phyloP scores from a whole-genome alignment of 106 monocot genomes.

The Narthecium ossifragum region DNA sequence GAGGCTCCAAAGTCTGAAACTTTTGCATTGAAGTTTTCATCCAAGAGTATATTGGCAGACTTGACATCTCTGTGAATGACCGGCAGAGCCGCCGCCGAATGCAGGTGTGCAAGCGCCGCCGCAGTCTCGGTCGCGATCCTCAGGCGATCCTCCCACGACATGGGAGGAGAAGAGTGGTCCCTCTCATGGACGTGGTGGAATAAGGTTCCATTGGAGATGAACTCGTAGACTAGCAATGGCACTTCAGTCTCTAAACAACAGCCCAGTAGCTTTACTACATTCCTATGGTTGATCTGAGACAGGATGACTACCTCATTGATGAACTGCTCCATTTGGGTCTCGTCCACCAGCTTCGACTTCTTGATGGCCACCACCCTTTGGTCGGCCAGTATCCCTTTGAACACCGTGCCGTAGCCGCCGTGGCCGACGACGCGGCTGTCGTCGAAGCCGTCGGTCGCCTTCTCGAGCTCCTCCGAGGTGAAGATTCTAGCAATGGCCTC shows the following conservation, averaged over 20 bases:
- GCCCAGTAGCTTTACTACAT: conserved; percentile 37
- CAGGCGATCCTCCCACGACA: conserved; percentile 35
- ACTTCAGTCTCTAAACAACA: conserved; percentile 43
- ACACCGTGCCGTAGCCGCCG: conserved; percentile 48
- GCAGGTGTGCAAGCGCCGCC: conserved; percentile 31
- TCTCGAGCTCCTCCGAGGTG: conserved; percentile 25
- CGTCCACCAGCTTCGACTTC: conserved; percentile 26
- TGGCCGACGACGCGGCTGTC: conserved; percentile 26
- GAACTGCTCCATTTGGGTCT: conserved; percentile 37
- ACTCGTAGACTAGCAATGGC: conserved; percentile 52
- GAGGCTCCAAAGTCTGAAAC: conserved; percentile 53
- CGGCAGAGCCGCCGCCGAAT: conserved; percentile 20
- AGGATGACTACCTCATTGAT: conserved; percentile 41
- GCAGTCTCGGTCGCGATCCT: conserved; percentile 29
- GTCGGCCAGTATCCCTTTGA: conserved; percentile 26
- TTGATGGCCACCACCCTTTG: conserved; percentile 34
- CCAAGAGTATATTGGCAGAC: conserved; percentile 36
- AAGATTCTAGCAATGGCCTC: conserved; percentile 17
- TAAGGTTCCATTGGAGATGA: conserved; percentile 47
- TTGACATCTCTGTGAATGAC: conserved; percentile 44
- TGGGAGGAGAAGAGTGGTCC: neutral
- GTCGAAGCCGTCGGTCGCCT: conserved; percentile 33
- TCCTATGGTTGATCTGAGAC: conserved; percentile 30
- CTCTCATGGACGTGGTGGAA: conserved; percentile 23
- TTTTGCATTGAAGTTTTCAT: conserved; percentile 31